Conservation (phyloP, 257 asterid genomes). For the Ballota nigra region DNA sequence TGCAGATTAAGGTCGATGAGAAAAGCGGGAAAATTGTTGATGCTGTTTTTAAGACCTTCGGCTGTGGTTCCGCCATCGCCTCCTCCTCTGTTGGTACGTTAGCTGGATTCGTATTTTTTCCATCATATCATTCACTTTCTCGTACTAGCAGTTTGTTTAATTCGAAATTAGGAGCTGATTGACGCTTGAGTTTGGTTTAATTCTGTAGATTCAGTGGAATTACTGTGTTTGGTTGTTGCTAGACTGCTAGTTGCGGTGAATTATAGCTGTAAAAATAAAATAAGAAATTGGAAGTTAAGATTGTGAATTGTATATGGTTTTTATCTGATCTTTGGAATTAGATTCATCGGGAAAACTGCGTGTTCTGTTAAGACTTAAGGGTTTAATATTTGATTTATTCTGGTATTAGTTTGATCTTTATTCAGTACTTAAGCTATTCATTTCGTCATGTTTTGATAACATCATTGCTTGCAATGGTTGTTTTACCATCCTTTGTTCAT, state of each 20-base stretch:
- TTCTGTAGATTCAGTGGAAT: neutral
- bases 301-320: neutral
- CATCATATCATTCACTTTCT: neutral
- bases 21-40: conserved; percentile 70
- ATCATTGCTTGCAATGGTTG: neutral
- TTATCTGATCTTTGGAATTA: neutral
- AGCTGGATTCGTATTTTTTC: neutral
- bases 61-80: conserved; percentile 94
- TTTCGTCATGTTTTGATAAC: neutral
- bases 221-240: neutral
- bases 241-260: neutral
- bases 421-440: neutral
- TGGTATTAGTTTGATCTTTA: conserved; percentile 8
- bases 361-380: neutral
- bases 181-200: neutral
- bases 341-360: neutral
- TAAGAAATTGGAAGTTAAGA: neutral
- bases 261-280: neutral
- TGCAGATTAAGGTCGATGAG: conserved; percentile 84
- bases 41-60: conserved; percentile 94
- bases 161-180: neutral
- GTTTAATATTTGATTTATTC: neutral
- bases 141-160: neutral
- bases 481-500: neutral
- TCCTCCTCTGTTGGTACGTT: conserved; percentile 88